Base-by-base conservation (phyloP, 805 yeast species). In the Candida arabinofermentans region DNA sequence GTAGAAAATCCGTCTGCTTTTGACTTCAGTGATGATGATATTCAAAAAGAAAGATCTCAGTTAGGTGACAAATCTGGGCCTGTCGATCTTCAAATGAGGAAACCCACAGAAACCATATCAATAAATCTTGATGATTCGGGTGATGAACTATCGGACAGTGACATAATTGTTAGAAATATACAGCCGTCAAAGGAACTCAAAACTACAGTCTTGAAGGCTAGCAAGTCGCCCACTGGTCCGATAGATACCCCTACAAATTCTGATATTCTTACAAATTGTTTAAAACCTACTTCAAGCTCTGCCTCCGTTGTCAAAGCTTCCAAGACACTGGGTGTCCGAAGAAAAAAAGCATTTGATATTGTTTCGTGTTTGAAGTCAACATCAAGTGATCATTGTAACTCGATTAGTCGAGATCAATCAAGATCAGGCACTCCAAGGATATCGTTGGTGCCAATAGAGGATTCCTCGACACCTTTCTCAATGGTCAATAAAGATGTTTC, bases 51-150 rank as follows among this genome's bases (percentile, higher is more conserved):
- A 41, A 19, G 38, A 40, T n/a, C n/a, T n/a, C n/a, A n/a, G n/a
- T n/a, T n/a, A n/a, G n/a, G n/a, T n/a, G n/a, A n/a, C n/a, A n/a
- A n/a, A n/a, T n/a, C n/a, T n/a, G n/a, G n/a, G n/a, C n/a, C n/a
- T n/a, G n/a, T n/a, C n/a, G n/a, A n/a, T n/a, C n/a, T n/a, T n/a
- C n/a, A n/a, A n/a, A n/a, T n/a, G n/a, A n/a, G n/a, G n/a, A n/a
- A n/a, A n/a, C n/a, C n/a, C n/a, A n/a, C n/a, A n/a, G n/a, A n/a
- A 29, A 26, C 32, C 8, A 38, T 47, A 24, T 26, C 36, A 17
- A 33, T 50, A 23, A 34, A 39, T 24, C 26, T 50, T 16, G 44
- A 48, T 26, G 48, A 49, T 24, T 49, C 53, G 3, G 46, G 37
- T 17, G 53, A 49, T 43, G 55, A 49, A 24, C 26, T 41, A 7